Conservation (phyloP, 371 early-diverging fungal species). For the Apophysomyces sp. region DNA sequence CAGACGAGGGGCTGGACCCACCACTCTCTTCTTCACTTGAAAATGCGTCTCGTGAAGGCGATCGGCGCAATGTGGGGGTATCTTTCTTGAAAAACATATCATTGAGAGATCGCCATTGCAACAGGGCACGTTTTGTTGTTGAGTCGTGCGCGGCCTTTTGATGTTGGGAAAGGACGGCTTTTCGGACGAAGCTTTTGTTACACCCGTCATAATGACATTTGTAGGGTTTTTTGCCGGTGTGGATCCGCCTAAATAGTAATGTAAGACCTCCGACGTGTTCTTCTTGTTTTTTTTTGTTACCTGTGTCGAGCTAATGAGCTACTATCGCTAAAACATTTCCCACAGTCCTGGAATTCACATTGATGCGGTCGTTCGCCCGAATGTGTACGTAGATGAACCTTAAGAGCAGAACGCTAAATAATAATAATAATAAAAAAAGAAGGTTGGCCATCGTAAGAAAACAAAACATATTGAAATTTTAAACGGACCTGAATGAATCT, state of each 20-base stretch:
- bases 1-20: background rate
- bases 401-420: slow-evolving; percentile 77
- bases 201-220: slow-evolving; percentile 49
- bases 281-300: slow-evolving; percentile 12
- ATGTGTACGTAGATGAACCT: slow-evolving; percentile 77
- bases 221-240: slow-evolving; percentile 69
- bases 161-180: background rate
- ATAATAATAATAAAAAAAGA: slow-evolving; percentile 27
- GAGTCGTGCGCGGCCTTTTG: background rate
- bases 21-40: background rate
- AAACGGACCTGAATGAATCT: slow-evolving; percentile 64
- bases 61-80: background rate
- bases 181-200: slow-evolving; percentile 26
- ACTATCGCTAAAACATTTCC: slow-evolving; percentile 58
- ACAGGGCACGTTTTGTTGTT: background rate
- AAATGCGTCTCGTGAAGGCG: background rate
- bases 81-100: background rate
- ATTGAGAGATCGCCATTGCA: background rate
- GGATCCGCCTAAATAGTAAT: slow-evolving; percentile 52
- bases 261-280: background rate
- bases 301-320: slow-evolving; percentile 38
- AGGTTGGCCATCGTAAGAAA: slow-evolving; percentile 5
- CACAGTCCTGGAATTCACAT: slow-evolving; percentile 63
- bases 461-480: slow-evolving; percentile 1
- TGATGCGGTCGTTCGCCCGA: slow-evolving; percentile 78